phyloP scores from a whole-genome alignment of 441 rosid genomes.

The Codiaeum variegatum region DNA sequence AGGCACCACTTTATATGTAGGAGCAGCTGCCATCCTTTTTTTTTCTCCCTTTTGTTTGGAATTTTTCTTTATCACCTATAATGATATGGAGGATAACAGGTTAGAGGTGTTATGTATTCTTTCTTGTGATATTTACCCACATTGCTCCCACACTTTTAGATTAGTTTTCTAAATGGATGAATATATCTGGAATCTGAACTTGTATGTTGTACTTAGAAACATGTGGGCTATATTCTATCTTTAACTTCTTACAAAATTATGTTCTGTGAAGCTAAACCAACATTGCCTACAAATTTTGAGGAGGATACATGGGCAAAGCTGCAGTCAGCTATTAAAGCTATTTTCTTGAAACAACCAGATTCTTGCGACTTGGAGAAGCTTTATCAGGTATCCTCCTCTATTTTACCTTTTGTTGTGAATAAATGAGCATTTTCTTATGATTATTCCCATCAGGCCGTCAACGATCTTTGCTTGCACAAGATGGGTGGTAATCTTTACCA shows the following conservation, averaged over 20 bases:
- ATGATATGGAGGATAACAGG: neutral
- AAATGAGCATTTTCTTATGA: neutral
- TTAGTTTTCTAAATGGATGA: conserved; percentile 3
- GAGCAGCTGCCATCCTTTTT: neutral
- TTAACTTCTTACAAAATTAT: conserved; percentile 3
- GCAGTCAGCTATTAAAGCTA: conserved; percentile 89
- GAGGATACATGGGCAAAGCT: conserved; percentile 89
- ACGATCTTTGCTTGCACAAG: conserved; percentile 86
- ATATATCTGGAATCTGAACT: neutral
- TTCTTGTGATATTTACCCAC: neutral
- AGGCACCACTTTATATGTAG: too few species aligned
- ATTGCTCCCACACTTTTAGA: neutral
- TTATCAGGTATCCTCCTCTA: conserved; percentile 56
- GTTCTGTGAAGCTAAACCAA: conserved; percentile 73
- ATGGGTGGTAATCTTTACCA: conserved; percentile 90
- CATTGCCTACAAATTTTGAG: conserved; percentile 79
- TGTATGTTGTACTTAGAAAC: neutral
- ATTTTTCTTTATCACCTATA: neutral
- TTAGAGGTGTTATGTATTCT: neutral
- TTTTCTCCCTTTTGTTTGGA: neutral
- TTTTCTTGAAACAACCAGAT: conserved; percentile 73
- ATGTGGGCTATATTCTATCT: neutral
- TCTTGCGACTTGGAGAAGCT: conserved; percentile 80
- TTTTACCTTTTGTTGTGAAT: conserved; percentile 7
- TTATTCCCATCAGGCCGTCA: conserved; percentile 65